Conservation (phyloP, 164 flowering plant species). For the Kingdonia uniflora region DNA sequence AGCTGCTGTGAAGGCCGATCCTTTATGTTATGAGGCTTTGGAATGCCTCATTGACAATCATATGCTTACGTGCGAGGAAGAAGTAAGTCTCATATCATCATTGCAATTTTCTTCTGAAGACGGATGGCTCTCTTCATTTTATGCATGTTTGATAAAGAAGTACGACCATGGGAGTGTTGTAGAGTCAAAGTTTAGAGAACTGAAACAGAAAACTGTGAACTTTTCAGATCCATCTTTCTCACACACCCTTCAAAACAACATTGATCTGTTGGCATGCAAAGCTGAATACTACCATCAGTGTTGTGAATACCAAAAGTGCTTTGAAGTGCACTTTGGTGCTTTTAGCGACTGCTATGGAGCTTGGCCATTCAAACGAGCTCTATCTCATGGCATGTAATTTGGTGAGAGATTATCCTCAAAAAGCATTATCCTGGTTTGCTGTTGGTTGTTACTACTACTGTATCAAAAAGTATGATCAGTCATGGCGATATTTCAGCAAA, state of each 20-base stretch:
- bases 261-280: slow-evolving; percentile 92
- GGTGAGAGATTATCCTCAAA: slow-evolving; percentile 96
- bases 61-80: slow-evolving; percentile 93
- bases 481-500: slow-evolving; percentile 90
- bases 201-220: slow-evolving; percentile 44
- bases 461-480: slow-evolving; percentile 81
- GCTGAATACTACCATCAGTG: slow-evolving; percentile 96
- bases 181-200: slow-evolving; percentile 73
- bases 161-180: slow-evolving; percentile 74
- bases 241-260: slow-evolving; percentile 56
- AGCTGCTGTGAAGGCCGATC: slow-evolving; percentile 95
- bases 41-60: slow-evolving; percentile 89
- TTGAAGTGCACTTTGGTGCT: slow-evolving; percentile 87
- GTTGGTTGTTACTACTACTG: slow-evolving; percentile 98
- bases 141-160: slow-evolving; percentile 87
- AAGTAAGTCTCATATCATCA: slow-evolving; percentile 55
- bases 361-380: slow-evolving; percentile 93
- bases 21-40: slow-evolving; percentile 97
- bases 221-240: slow-evolving; percentile 34
- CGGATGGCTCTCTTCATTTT: slow-evolving; percentile 85
- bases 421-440: slow-evolving; percentile 97
- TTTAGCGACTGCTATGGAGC: slow-evolving; percentile 95
- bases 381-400: slow-evolving; percentile 90
- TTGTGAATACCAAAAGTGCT: slow-evolving; percentile 94
- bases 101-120: slow-evolving; percentile 80